These are phyloP conservation scores for Crithidia thermophila DNA, from an alignment of 208 protist genomes.

Conservation along the genomic window DNA sequence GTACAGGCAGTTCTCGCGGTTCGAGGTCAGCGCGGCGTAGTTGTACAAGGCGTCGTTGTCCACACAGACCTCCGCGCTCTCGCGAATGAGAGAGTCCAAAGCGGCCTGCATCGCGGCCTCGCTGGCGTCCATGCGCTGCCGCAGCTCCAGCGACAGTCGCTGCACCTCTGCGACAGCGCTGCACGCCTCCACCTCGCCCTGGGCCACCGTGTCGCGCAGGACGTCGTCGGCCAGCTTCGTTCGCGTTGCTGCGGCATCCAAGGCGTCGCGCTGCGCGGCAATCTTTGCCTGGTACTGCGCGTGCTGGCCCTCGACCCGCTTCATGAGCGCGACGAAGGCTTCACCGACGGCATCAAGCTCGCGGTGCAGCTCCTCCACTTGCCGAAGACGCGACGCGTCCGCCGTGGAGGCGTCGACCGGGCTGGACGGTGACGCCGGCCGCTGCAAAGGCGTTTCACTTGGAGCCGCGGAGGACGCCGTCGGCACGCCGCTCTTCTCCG, in stretches of 20 bases:
- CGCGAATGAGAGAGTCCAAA: conserved; percentile 45
- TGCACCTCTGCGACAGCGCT: conserved; percentile 38
- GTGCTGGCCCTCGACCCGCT: conserved; percentile 38
- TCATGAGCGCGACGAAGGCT: conserved; percentile 42
- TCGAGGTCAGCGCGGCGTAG: conserved; percentile 34
- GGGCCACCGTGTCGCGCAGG: conserved; percentile 38
- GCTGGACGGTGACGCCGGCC: no score
- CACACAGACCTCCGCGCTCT: conserved; percentile 55
- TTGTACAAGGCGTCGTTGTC: conserved; percentile 53
- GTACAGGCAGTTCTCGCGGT: conserved; percentile 49
- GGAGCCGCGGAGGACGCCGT: background rate
- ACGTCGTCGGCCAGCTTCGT: conserved; percentile 72
- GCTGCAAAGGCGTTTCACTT: background rate
- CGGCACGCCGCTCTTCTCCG: background rate
- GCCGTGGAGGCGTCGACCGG: background rate
- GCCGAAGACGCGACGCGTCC: conserved; percentile 11
- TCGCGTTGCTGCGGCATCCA: conserved; percentile 60
- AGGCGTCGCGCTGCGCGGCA: conserved; percentile 41
- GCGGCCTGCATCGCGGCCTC: conserved; percentile 47
- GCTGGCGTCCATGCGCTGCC: conserved; percentile 54
- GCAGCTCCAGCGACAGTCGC: conserved; percentile 58
- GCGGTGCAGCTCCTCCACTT: conserved; percentile 14
- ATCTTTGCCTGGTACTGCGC: conserved; percentile 35
- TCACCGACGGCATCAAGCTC: conserved; percentile 29
- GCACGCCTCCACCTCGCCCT: conserved; percentile 41